Conservation (phyloP, 2,329 filamentous ascomycete species). For the Cladorrhinum sp. region DNA sequence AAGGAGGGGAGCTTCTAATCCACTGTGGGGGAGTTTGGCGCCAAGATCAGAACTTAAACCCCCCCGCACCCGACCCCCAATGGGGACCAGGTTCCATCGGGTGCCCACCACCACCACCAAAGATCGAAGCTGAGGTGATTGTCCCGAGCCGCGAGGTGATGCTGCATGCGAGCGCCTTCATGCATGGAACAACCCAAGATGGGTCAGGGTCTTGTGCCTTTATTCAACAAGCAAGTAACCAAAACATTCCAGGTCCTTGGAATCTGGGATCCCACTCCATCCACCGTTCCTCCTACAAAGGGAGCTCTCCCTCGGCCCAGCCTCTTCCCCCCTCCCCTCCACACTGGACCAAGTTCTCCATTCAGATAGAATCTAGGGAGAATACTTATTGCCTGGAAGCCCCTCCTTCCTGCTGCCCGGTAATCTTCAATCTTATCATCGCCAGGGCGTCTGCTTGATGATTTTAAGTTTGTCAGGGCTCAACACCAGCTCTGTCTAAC, state of each 20-base stretch:
- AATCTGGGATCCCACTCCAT: neutral
- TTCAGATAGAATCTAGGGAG: neutral
- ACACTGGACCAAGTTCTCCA: neutral
- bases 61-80: neutral
- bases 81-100: neutral
- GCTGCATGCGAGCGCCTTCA: neutral
- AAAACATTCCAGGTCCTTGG: neutral
- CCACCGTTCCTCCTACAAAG: too few relatives aligned
- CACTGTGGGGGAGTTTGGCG: neutral
- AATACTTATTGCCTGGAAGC: neutral
- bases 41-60: neutral
- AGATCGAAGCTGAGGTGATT: neutral
- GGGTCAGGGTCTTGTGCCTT: neutral
- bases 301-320: neutral
- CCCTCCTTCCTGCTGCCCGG: neutral
- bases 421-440: neutral
- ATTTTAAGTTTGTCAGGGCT: neutral
- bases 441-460: neutral
- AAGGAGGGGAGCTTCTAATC: neutral
- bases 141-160: conserved; percentile 8
- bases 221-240: too few relatives aligned
- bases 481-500: neutral
- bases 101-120: neutral
- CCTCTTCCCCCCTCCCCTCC: neutral
- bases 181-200: neutral